Conservation (phyloP, 2,329 filamentous ascomycete species). For the Orbilia blumenaviensis region DNA sequence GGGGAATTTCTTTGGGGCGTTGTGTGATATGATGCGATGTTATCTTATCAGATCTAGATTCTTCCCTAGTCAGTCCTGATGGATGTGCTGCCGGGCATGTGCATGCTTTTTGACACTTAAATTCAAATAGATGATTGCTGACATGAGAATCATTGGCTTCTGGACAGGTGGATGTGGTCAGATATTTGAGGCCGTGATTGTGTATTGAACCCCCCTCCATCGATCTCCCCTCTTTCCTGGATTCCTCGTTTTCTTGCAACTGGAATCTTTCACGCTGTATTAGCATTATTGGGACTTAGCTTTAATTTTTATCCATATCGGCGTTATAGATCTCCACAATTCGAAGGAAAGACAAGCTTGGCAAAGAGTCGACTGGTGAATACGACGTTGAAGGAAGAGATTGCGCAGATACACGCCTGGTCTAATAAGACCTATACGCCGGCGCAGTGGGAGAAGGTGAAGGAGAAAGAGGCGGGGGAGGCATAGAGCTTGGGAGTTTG, state of each 20-base stretch:
- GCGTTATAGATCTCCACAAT: constrained; percentile 71
- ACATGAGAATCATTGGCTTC: background rate
- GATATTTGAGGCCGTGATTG: constrained; percentile 58
- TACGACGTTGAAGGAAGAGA: constrained; percentile 81
- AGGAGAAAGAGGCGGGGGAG: constrained; percentile 59
- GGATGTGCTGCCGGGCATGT: no score
- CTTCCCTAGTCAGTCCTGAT: background rate
- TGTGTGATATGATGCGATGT: constrained; percentile 12
- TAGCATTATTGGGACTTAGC: no score
- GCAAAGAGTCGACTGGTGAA: constrained; percentile 89
- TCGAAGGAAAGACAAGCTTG: constrained; percentile 77
- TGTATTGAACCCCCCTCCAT: constrained; percentile 36
- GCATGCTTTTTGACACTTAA: no score
- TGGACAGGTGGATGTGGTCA: constrained; percentile 57
- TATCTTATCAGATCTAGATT: constrained; percentile 35
- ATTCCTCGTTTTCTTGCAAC: background rate
- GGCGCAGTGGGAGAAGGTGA: constrained; percentile 82
- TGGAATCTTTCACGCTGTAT: no score
- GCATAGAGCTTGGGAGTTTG: background rate
- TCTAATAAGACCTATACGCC: constrained; percentile 92
- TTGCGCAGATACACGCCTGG: constrained; percentile 92
- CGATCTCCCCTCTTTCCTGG: background rate
- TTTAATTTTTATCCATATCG: constrained; percentile 1
- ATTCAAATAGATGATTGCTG: background rate
- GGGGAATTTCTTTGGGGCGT: constrained; percentile 3